A percentile compares a stretch with the other conserved stretches of the same genome.
Conservation (phyloP, 2,329 filamentous ascomycete genomes). For the Stylonectria norvegica region DNA sequence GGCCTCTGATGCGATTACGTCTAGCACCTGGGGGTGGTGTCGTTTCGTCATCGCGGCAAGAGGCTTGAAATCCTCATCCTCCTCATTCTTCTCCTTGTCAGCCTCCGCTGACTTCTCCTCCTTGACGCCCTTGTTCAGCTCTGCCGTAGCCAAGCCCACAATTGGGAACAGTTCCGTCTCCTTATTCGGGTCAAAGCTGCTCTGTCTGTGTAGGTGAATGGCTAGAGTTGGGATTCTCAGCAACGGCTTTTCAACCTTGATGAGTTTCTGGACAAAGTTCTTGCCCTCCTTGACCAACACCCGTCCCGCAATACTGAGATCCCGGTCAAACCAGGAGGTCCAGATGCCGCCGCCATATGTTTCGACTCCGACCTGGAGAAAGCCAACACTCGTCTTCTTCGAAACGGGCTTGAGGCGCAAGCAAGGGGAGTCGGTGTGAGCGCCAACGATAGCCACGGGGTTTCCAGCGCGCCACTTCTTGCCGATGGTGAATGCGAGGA, state of each 20-base stretch:
- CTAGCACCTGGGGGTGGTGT: conserved; percentile 83
- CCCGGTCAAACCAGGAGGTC: conserved; percentile 98
- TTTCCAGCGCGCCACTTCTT: conserved; percentile 89
- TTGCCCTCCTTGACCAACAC: conserved; percentile 74
- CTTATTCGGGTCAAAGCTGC: conserved; percentile 92
- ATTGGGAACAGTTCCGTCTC: conserved; percentile 96
- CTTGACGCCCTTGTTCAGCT: conserved; percentile 74
- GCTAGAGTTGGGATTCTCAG: conserved; percentile 90
- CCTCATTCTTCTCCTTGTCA: conserved; percentile 32
- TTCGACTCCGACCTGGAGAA: conserved; percentile 92
- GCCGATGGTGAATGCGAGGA: conserved; percentile 89
- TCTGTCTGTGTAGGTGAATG: conserved; percentile 85
- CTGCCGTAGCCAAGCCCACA: conserved; percentile 78
- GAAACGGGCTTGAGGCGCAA: conserved; percentile 92
- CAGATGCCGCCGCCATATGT: conserved; percentile 95
- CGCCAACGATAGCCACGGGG: conserved; percentile 87
- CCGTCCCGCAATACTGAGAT: conserved; percentile 84
- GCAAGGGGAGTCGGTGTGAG: conserved; percentile 92
- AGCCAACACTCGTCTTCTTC: conserved; percentile 81
- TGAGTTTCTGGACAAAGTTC: conserved; percentile 74
- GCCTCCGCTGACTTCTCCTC: conserved; percentile 41
- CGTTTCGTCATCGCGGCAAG: conserved; percentile 74
- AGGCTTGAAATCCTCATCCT: conserved; percentile 63
- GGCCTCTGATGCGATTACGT: conserved; percentile 78
- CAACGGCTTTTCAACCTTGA: conserved; percentile 88